Base-by-base conservation (phyloP, 2,329 filamentous ascomycete genomes). In the Bertia moriformis region DNA sequence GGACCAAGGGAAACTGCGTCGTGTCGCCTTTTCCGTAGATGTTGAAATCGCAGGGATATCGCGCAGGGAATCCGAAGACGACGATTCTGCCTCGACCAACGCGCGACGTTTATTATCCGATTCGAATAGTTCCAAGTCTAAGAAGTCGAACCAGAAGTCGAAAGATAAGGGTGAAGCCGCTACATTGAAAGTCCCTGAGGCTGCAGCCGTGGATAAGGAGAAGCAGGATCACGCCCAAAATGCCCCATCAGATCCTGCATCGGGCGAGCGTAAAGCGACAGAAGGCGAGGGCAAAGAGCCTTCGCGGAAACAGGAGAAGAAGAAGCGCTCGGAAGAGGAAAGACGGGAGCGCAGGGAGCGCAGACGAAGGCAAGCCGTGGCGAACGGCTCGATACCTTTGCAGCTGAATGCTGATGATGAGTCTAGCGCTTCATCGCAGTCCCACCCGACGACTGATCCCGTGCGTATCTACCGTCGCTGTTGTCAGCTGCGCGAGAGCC, bases 21-120 rank as follows among this genome's bases (percentile, higher is more conserved):
- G 87, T 39, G 91, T 98, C 0, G 83, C 89, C 0, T 98, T 98
- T 52, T 94, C 85, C 49, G 91, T 98, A 2, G 91, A 98, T 52
- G 88, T 98, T 3, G 91, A 98, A 57, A 93, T 98, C 51, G 89
- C 89, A 3, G 85, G 87, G 1, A 78, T 85, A 52, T 85, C 88
- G 18, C 32, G 15, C 17, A 78, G 75, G 48, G 91, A 93, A 48
- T 60, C 65, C 13, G 83, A 91, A 3, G 66, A 66, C 14, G 69
- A 71, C 4, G 57, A 68, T 7, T 60, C 63, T 14, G 60, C 55
- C 32, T 37, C 46, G 42, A 53, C 51, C 38, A 63, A 60, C 40
- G 51, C 57, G n/a, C 60, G 62, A 33, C 71, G 71, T 41, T 60
- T 59, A 41, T 55, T 59, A 38, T 62, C 61, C 33, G 69, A 69